These are phyloP conservation scores for Sporisorium iseilematis-ciliati DNA, from an alignment of 1,284 basidiomycete species.

Conservation along the genomic window DNA sequence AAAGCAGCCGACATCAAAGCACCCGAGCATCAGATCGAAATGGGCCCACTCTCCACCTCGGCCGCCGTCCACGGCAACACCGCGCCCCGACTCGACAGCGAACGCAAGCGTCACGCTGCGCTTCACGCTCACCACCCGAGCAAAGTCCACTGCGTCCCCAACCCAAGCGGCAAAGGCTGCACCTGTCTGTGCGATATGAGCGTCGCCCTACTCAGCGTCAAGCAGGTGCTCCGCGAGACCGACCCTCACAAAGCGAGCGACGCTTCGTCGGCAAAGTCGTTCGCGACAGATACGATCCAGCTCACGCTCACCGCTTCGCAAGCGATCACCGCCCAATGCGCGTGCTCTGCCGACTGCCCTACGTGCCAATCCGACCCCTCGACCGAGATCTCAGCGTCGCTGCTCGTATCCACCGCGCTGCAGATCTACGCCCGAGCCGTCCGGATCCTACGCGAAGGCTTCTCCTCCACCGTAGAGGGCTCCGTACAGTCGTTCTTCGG, in stretches of 20 bases:
- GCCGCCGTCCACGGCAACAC: constrained; percentile 16
- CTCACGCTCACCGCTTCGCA: constrained; percentile 66
- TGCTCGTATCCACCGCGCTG: constrained; percentile 65
- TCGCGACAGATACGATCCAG: constrained; percentile 52
- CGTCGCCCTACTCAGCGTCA: constrained; percentile 62
- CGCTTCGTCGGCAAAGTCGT: constrained; percentile 4
- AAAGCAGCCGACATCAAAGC: not conserved
- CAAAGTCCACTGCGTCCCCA: constrained; percentile 68
- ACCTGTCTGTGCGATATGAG: constrained; percentile 65
- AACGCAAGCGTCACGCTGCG: constrained; percentile 20
- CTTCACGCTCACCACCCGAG: constrained; percentile 33
- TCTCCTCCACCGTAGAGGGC: constrained; percentile 27
- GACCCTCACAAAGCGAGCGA: constrained; percentile 18
- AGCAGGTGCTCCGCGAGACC: constrained; percentile 49
- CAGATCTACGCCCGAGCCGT: constrained; percentile 69
- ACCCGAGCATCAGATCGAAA: constrained; percentile 11
- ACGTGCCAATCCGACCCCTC: constrained; percentile 64
- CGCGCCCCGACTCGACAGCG: constrained; percentile 3
- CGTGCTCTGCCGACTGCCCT: constrained; percentile 66
- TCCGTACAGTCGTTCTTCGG: constrained; percentile 27
- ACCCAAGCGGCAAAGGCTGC: constrained; percentile 65
- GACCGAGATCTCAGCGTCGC: constrained; percentile 55
- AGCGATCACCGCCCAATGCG: constrained; percentile 63
- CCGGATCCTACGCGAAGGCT: constrained; percentile 60
- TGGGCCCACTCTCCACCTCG: constrained; percentile 39